Conservation (phyloP, 148 eudicot species). For the Oxyria digyna region DNA sequence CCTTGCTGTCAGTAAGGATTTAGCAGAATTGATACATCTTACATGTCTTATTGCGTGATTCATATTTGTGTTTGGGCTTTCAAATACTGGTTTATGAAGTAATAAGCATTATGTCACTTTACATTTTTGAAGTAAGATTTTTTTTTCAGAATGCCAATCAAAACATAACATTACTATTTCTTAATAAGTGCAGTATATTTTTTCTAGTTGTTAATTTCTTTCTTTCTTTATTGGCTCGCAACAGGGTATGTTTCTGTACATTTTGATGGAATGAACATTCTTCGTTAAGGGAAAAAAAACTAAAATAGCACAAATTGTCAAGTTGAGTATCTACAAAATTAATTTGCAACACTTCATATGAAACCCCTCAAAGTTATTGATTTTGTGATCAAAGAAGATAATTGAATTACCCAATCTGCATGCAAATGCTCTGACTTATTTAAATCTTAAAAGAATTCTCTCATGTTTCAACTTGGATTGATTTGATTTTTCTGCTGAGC, state of each 20-base stretch:
- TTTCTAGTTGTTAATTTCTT: neutral
- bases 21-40: neutral
- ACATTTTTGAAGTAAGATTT: neutral
- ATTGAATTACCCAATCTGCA: neutral
- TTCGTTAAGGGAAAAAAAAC: neutral
- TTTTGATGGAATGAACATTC: neutral
- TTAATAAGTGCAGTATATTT: neutral
- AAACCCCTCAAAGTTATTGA: neutral
- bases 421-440: neutral
- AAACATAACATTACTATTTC: neutral
- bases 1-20: neutral
- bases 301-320: neutral
- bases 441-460: neutral
- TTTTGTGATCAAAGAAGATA: neutral
- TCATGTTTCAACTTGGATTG: neutral
- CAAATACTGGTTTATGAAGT: neutral
- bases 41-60: neutral
- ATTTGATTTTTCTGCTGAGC: conserved; percentile 18
- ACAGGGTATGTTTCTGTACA: neutral
- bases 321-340: neutral
- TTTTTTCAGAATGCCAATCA: neutral
- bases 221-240: neutral
- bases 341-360: neutral
- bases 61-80: neutral
- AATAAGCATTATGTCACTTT: neutral